Base-by-base conservation (phyloP, 148 eudicot species). In the Silene uniflora region DNA sequence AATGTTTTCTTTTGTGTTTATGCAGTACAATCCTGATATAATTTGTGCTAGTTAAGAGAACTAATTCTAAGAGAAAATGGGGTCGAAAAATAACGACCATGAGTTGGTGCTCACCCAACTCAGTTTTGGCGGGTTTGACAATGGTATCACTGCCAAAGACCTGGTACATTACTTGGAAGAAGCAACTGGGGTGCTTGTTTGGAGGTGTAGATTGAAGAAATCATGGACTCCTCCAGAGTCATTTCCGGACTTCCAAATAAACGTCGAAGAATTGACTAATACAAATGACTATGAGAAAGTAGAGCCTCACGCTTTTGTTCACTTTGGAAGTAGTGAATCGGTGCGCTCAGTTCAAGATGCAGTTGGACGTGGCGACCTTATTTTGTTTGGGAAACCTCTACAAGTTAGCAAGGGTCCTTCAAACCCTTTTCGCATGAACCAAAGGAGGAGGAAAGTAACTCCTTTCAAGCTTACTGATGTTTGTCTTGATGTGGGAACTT, bases 241-340 rank as follows among this genome's bases (percentile, higher is more conserved):
- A 0, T 85, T 82, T 62, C 98, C 98, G 3, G 79, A 84, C 44
- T 91, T 79, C 47, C 58, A 55, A 14, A 21, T 74, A 72, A 64
- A 72, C 24, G 44, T 70, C 56, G 67, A 74, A 65, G 75, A 64
- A 10, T 25, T 86, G 6, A 78, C 77, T 64, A 86, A 77, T 60
- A 79, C 68, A 0, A 61, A 76, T 4, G 84, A 82, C 19, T 90
- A 88, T 78, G 88, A 83, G 19, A 90, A 84, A 75, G 96, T 91
- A 10, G 85, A 80, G 69, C 95, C 97, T n/a, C 98, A 94, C 63
- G 98, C 98, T 17, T 94, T 88, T 78, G 86, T 94, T 69, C 98
- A 94, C 77, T 91, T 94, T 81, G 86, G 77, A 17, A 66, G 67
- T 75, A 75, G 90, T n/a, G 80, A 82, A 19, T 80, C 88, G 8